Evolutionary conservation across 176 grass and related monocot genomes (phyloP).

Genomic region (Panicum miliaceum): DNA sequence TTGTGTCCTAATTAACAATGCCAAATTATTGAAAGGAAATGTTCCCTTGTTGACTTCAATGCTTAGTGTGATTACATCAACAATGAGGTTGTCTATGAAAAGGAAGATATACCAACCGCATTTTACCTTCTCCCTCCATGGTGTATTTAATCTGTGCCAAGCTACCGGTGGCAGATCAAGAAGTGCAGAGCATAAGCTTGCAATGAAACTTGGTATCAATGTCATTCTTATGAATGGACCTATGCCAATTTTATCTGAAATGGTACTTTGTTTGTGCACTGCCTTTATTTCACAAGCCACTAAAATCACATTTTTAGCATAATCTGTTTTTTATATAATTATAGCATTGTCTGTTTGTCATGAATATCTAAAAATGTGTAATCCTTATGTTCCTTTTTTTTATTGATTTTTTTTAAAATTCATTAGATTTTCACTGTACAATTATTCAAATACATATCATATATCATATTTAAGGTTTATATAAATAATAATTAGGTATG

Average conservation of each 20-base stretch:
- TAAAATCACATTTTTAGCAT: conserved; percentile 24
- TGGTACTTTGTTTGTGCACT: conserved; percentile 53
- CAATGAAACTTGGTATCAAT: conserved; percentile 62
- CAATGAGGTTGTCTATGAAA: conserved; percentile 84
- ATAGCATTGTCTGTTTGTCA: neutral
- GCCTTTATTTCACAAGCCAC: conserved; percentile 37
- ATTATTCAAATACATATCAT: neutral
- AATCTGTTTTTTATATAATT: neutral
- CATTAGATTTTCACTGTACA: neutral
- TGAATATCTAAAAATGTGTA: conserved; percentile 8
- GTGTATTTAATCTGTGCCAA: conserved; percentile 67
- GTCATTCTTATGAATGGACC: conserved; percentile 81
- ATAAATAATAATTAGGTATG: neutral
- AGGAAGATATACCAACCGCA: conserved; percentile 92
- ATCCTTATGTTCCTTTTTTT: neutral
- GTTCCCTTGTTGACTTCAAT: conserved; percentile 57
- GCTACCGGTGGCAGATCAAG: conserved; percentile 58
- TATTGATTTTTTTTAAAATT: conserved; percentile 3
- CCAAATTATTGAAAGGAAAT: conserved; percentile 64
- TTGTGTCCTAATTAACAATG: conserved; percentile 54
- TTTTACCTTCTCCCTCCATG: conserved; percentile 82
- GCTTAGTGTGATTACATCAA: conserved; percentile 74
- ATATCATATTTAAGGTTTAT: conserved; percentile 1
- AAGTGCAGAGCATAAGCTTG: conserved; percentile 52
- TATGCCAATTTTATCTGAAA: conserved; percentile 57